Conservation (phyloP, 2,329 filamentous ascomycete species). For the Davidsoniella australis region DNA sequence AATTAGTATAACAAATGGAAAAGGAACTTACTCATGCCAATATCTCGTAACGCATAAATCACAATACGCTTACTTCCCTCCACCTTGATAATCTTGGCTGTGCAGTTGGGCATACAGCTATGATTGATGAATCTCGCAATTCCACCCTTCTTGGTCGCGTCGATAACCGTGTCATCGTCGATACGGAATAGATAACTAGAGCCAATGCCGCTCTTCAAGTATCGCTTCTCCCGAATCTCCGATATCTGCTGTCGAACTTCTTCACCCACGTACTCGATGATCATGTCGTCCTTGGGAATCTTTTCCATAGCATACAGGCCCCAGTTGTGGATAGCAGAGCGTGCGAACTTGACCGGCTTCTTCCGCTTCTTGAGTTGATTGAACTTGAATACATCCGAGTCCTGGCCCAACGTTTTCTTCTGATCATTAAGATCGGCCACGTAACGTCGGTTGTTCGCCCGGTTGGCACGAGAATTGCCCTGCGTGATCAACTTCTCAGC, state of each 20-base stretch:
- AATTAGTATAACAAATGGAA: background rate
- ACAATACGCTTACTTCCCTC: constrained; percentile 97
- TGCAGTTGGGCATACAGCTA: constrained; percentile 95
- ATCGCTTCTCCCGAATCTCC: constrained; percentile 83
- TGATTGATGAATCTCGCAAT: constrained; percentile 99
- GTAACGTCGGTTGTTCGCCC: constrained; percentile 86
- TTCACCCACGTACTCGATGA: constrained; percentile 98
- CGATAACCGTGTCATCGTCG: constrained; percentile 91
- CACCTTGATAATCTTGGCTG: constrained; percentile 97
- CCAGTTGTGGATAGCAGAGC: constrained; percentile 98
- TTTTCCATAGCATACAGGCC: constrained; percentile 95
- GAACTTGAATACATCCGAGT: constrained; percentile 87
- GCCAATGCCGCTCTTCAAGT: constrained; percentile 90
- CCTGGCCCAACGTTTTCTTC: constrained; percentile 66
- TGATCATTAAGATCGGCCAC: constrained; percentile 92
- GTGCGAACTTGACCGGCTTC: constrained; percentile 95
- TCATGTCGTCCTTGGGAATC: constrained; percentile 96
- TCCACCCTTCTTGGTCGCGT: constrained; percentile 95
- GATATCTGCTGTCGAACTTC: constrained; percentile 93
- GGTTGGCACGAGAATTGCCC: constrained; percentile 80
- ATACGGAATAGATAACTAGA: constrained; percentile 97
- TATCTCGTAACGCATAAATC: constrained; percentile 93
- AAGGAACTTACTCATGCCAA: constrained; percentile 64
- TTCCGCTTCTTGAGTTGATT: constrained; percentile 99
- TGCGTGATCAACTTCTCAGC: constrained; percentile 70